Evolutionary conservation across 2,329 filamentous ascomycete genomes (phyloP), one percentile per base, ranked within the genome.

Genomic region (Colletotrichum sp.): DNA sequence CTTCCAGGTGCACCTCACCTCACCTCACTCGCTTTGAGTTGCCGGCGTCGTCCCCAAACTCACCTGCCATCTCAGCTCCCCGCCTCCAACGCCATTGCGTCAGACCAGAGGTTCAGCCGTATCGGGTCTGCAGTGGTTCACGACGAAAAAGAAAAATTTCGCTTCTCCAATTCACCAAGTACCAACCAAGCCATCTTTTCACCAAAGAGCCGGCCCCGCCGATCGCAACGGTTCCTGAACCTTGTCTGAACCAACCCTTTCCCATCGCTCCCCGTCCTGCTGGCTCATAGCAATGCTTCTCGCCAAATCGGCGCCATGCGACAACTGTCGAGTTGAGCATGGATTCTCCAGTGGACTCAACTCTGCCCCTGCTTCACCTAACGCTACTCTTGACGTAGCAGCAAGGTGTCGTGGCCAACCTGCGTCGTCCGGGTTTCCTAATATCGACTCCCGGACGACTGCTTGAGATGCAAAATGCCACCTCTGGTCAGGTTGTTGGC

Each of bases 151-250:
- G 49, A 71, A 74, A 59, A 74, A 34, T 49, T 59, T 44, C 36
- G 69, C 65, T 60, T 30, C 30, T 39, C 30, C 34, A 13, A 52
- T 30, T 44, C 64, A 67, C 32, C 34, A 24, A 36, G 49, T 18
- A 34, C 32, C 28, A 21, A 16, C 26, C 7, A 15, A 24, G 15
- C 26, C 32, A 4, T 64, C 21, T 12, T 21, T 36, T 64, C 57
- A 26, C 64, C 59, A 60, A 57, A 67, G 24, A 62, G n/a, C 70
- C 44, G 28, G 64, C 18, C 73, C 73, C 70, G 74, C 71, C 59
- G 64, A 76, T 74, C 65, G 30, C 59, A 76, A 59, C 70, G 64
- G 73, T 66, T 76, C 69, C 65, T 62, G 55, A 71, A 76, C 66
- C 73, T 64, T 69, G 69, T 68, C 72, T 52, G 55, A 72, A 72